Evolutionary conservation across 306 rosid genomes (phyloP).

Genomic region (Acmispon strigosus): DNA sequence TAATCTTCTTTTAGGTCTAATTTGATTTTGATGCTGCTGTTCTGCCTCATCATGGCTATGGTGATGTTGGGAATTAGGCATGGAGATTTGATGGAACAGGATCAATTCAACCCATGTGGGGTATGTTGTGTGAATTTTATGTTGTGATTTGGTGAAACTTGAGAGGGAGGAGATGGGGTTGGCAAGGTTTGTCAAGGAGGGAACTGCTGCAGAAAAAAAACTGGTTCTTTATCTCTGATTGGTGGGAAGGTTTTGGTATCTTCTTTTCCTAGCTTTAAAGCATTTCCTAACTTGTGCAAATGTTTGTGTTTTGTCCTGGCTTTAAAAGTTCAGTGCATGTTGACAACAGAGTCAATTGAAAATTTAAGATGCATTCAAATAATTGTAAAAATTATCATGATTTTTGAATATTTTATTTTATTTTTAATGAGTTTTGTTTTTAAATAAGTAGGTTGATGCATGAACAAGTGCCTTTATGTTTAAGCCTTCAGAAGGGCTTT

Average conservation of each 20-base stretch:
- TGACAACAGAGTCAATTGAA: no score
- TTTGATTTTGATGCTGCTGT: neutral
- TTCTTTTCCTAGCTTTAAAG: slow-evolving; percentile 63
- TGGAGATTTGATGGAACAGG: slow-evolving; percentile 9
- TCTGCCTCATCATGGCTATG: neutral
- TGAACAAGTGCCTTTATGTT: neutral
- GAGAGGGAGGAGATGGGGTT: slow-evolving; percentile 10
- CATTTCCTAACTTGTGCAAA: slow-evolving; percentile 1
- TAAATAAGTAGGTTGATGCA: no score
- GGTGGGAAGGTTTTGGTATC: slow-evolving; percentile 90
- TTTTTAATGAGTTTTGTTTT: no score
- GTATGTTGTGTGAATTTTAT: slow-evolving; percentile 14
- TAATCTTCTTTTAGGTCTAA: neutral
- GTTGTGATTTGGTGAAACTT: neutral
- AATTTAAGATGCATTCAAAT: no score
- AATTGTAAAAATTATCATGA: no score
- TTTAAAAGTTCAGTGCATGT: no score
- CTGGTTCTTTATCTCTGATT: slow-evolving; percentile 35
- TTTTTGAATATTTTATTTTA: no score
- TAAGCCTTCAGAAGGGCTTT: no score
- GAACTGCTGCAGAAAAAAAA: slow-evolving; percentile 15
- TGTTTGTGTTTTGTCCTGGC: no score
- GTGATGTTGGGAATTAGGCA: slow-evolving; percentile 20
- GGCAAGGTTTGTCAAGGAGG: slow-evolving; percentile 6
- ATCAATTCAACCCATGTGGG: slow-evolving; percentile 11